Conservation (phyloP, 1,139 yeast genomes). For the Pichia sp. region DNA sequence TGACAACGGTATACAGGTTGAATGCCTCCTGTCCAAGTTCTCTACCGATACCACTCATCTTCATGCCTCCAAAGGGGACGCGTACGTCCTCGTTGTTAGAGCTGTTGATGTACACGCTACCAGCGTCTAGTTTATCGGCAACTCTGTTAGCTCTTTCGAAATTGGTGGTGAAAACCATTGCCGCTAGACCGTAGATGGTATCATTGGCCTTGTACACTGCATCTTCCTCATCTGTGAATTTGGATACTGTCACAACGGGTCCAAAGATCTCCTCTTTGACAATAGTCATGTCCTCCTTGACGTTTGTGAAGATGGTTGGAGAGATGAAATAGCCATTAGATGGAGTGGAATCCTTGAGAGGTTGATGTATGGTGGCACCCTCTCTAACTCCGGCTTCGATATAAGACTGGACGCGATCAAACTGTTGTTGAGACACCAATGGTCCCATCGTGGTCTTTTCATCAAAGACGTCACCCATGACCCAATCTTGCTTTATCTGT, state of each 20-base stretch:
- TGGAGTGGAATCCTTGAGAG: slow-evolving; percentile 28
- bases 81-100: slow-evolving; percentile 72
- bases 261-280: slow-evolving; percentile 80
- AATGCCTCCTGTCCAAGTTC: slow-evolving; percentile 85
- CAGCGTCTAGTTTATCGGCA: slow-evolving; percentile 63
- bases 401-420: slow-evolving; percentile 59
- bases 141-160: slow-evolving; percentile 52
- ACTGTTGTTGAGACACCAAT: slow-evolving; percentile 64
- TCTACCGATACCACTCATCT: slow-evolving; percentile 81
- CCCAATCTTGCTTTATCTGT: slow-evolving; percentile 38
- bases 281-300: slow-evolving; percentile 49
- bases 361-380: slow-evolving; percentile 44
- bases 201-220: slow-evolving; percentile 67
- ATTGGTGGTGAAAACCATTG: slow-evolving; percentile 69
- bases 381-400: slow-evolving; percentile 60
- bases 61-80: slow-evolving; percentile 79
- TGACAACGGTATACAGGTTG: slow-evolving; percentile 66
- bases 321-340: slow-evolving; percentile 49
- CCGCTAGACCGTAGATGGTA: slow-evolving; percentile 70
- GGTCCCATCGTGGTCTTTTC: slow-evolving; percentile 65
- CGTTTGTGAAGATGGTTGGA: slow-evolving; percentile 65
- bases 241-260: slow-evolving; percentile 77
- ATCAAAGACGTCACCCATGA: slow-evolving; percentile 54
- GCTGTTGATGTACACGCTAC: slow-evolving; percentile 82
- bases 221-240: slow-evolving; percentile 57